A percentile compares a stretch with the other conserved stretches of the same genome.
Evolutionary conservation across 2,329 filamentous ascomycete species (phyloP).

Genomic region (Cladosporium velox): DNA sequence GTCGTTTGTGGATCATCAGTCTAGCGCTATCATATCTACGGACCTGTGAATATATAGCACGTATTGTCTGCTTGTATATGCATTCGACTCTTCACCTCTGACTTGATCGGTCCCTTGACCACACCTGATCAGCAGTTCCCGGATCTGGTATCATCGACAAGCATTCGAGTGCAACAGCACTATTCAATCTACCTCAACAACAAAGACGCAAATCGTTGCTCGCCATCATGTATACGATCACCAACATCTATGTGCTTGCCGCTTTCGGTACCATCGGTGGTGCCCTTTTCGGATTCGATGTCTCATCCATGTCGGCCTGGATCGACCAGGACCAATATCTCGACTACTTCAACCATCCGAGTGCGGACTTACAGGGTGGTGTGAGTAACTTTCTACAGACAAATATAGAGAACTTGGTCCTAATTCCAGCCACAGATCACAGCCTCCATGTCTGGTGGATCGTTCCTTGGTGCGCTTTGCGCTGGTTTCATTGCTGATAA

Average conservation of each 20-base stretch:
- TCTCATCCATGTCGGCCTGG: conserved; percentile 62
- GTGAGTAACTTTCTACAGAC: background rate
- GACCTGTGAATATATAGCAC: background rate
- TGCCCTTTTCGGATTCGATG: conserved; percentile 76
- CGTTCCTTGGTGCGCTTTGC: conserved; percentile 62
- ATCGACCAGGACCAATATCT: conserved; percentile 64
- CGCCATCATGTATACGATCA: conserved; percentile 39
- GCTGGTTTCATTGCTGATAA: conserved; percentile 61
- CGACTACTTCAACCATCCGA: conserved; percentile 66
- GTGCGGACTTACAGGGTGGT: conserved; percentile 60
- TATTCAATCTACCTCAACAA: background rate
- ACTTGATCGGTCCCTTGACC: background rate
- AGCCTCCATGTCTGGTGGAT: conserved; percentile 70
- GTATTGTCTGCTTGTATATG: background rate
- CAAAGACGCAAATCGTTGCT: background rate
- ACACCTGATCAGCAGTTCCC: background rate
- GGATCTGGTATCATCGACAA: background rate
- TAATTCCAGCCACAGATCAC: conserved; percentile 51
- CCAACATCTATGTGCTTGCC: conserved; percentile 61
- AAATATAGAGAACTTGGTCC: background rate
- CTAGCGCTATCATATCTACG: background rate
- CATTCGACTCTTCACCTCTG: conserved; percentile 20
- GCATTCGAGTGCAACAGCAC: background rate
- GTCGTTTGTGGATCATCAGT: background rate
- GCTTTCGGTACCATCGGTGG: conserved; percentile 64